Conservation (phyloP, 331 rosid species). For the Quercus phellos region DNA sequence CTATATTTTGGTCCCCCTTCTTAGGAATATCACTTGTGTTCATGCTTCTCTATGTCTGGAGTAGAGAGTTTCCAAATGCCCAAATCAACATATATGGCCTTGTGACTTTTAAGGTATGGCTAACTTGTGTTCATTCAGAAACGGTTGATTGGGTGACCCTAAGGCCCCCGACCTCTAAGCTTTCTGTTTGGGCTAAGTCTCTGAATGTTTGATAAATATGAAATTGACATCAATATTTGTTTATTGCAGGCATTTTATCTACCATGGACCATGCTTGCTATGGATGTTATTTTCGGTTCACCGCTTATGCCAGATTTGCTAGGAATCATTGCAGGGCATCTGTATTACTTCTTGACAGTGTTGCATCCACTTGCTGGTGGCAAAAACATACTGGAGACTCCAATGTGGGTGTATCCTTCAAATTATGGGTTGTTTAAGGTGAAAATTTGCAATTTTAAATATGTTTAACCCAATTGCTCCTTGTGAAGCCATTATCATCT, state of each 20-base stretch:
- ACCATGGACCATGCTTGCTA: conserved; percentile 94
- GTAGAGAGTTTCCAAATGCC: conserved; percentile 95
- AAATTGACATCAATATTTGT: conserved; percentile 3
- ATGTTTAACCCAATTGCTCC: background rate
- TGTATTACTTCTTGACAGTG: conserved; percentile 90
- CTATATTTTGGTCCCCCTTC: conserved; percentile 49
- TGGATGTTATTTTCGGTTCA: conserved; percentile 92
- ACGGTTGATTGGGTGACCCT: background rate
- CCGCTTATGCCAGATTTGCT: conserved; percentile 57
- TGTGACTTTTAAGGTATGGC: conserved; percentile 70
- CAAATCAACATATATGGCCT: conserved; percentile 87
- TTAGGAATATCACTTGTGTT: conserved; percentile 83
- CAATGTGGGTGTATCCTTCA: conserved; percentile 94
- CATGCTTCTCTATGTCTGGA: conserved; percentile 94
- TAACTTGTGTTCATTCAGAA: background rate
- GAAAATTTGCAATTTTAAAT: conserved; percentile 1
- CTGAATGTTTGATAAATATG: conserved; percentile 7
- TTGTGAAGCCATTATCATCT: background rate
- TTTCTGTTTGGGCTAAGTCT: background rate
- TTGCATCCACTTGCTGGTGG: conserved; percentile 94
- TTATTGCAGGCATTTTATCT: conserved; percentile 87
- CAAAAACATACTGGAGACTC: conserved; percentile 68
- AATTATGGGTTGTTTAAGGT: conserved; percentile 7
- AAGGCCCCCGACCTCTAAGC: conserved; percentile 1
- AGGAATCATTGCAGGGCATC: conserved; percentile 94